Evolutionary conservation across 2,329 filamentous ascomycete genomes (phyloP).

Genomic region (Hirsutella thompsonii): DNA sequence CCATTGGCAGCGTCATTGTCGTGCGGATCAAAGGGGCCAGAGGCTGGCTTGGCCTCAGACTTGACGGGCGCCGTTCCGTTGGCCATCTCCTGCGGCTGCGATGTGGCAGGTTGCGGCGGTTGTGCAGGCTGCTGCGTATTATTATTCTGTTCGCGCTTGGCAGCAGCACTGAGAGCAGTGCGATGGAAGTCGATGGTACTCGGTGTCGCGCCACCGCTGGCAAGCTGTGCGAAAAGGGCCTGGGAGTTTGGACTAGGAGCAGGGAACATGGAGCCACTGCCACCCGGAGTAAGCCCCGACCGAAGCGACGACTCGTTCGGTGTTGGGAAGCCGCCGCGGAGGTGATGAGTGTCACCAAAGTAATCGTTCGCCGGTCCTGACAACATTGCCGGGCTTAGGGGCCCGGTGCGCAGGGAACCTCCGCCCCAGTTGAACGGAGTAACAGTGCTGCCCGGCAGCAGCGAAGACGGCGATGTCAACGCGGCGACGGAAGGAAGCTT

Average conservation of each 20-base stretch:
- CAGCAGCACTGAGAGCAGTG: slow-evolving; percentile 71
- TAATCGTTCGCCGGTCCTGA: slow-evolving; percentile 79
- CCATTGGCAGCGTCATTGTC: slow-evolving; percentile 95
- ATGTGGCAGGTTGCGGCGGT: slow-evolving; percentile 25
- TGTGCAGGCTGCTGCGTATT: slow-evolving; percentile 15
- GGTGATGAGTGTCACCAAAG: slow-evolving; percentile 66
- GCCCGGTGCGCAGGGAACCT: slow-evolving; percentile 79
- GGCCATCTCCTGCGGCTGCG: slow-evolving; percentile 41
- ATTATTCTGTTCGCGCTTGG: slow-evolving; percentile 40
- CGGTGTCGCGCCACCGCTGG: slow-evolving; percentile 74
- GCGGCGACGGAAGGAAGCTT: slow-evolving; percentile 83
- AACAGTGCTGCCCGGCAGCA: slow-evolving; percentile 60
- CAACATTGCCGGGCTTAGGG: slow-evolving; percentile 93
- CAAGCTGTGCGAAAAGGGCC: slow-evolving; percentile 66
- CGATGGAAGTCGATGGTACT: slow-evolving; percentile 90
- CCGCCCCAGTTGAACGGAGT: slow-evolving; percentile 68
- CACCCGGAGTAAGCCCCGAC: slow-evolving; percentile 84
- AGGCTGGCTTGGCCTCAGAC: slow-evolving; percentile 33
- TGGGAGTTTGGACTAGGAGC: slow-evolving; percentile 79
- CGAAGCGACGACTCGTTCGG: slow-evolving; percentile 92
- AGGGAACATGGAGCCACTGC: slow-evolving; percentile 95
- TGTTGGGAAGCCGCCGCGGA: slow-evolving; percentile 79
- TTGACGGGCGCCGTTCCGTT: slow-evolving; percentile 29
- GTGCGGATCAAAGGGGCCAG: slow-evolving; percentile 70
- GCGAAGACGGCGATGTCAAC: slow-evolving; percentile 78